Conservation (phyloP, 768 basidiomycete genomes). For the Galerina marginata region DNA sequence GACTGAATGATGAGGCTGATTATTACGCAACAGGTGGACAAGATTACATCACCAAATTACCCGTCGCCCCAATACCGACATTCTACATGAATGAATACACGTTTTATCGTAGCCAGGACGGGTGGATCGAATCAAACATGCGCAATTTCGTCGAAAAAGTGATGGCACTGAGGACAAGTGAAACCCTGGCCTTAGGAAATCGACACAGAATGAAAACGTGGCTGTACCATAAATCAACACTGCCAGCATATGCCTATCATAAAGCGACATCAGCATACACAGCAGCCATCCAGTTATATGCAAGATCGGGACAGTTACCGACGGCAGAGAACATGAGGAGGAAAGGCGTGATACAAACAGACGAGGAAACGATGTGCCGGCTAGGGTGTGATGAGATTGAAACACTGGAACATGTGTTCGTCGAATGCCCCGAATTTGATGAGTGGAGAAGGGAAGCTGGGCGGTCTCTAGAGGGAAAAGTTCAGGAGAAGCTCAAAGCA, state of each 20-base stretch:
- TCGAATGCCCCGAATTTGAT: background rate
- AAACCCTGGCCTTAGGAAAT: background rate
- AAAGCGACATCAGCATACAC: conserved; percentile 24
- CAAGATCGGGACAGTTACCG: conserved; percentile 25
- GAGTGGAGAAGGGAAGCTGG: background rate
- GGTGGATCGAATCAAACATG: conserved; percentile 17
- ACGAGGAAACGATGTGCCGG: background rate
- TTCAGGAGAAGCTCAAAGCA: background rate
- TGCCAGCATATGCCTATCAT: conserved; percentile 21
- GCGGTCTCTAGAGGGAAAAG: background rate
- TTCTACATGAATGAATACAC: conserved; percentile 20
- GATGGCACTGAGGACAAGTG: background rate
- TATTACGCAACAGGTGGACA: conserved; percentile 8
- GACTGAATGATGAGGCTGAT: conserved; percentile 20
- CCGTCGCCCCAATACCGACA: conserved; percentile 1
- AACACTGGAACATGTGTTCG: conserved; percentile 12
- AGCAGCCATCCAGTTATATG: conserved; percentile 24
- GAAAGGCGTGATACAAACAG: background rate
- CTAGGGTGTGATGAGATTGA: conserved; percentile 12
- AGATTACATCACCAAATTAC: background rate
- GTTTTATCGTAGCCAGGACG: background rate
- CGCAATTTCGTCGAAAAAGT: background rate
- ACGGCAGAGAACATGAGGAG: conserved; percentile 9
- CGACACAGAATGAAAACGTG: conserved; percentile 6
- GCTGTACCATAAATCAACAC: background rate